These are phyloP conservation scores for Allium fistulosum DNA, from an alignment of 106 monocot species.

Conservation along the genomic window DNA sequence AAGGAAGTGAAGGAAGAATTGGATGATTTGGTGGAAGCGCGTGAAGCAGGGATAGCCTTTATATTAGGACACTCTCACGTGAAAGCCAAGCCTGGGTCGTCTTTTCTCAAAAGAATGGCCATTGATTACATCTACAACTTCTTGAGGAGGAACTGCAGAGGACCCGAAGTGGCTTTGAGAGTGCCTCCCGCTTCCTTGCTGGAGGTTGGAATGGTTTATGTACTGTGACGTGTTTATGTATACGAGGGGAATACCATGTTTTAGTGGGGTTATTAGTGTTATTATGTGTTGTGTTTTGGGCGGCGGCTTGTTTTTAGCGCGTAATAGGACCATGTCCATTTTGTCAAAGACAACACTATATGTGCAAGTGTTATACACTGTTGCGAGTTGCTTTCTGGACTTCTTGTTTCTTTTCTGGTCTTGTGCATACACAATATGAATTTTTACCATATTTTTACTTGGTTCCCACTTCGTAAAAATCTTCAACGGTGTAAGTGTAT, in stretches of 20 bases:
- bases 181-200: conserved; percentile 64
- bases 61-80: conserved; percentile 65
- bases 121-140: conserved; percentile 53
- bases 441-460: no score
- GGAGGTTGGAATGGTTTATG: conserved; percentile 70
- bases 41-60: conserved; percentile 51
- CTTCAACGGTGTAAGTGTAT: no score
- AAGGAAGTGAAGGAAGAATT: conserved; percentile 32
- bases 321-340: not conserved
- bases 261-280: not conserved
- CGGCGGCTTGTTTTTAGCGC: not conserved
- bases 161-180: conserved; percentile 44
- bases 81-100: conserved; percentile 45
- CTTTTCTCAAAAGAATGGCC: conserved; percentile 45
- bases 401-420: no score
- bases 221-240: not conserved
- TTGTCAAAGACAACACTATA: no score
- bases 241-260: not conserved
- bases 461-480: no score
- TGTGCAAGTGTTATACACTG: no score
- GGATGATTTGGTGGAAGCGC: conserved; percentile 30
- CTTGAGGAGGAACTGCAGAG: conserved; percentile 58
- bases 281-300: not conserved
- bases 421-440: no score
- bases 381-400: no score